Percentiles rank a stretch among this genome's conserved stretches.
Evolutionary conservation across 306 rosid species (phyloP).

Genomic region (Hippophae rhamnoides): DNA sequence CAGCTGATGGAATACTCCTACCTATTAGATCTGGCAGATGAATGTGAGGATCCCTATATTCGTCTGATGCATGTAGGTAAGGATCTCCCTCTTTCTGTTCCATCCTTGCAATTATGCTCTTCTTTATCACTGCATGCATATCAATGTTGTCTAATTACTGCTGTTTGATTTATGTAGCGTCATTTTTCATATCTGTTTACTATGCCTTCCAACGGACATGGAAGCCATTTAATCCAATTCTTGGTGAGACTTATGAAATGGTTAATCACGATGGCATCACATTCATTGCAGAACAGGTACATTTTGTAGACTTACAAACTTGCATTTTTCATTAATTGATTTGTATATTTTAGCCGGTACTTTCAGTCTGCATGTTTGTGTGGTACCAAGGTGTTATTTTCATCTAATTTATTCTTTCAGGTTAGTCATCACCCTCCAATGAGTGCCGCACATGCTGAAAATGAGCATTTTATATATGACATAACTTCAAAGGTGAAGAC

Average conservation of each 20-base stretch:
- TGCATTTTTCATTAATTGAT: background rate
- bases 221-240: constrained; percentile 97
- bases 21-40: constrained; percentile 73
- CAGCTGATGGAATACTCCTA: constrained; percentile 92
- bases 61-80: constrained; percentile 66
- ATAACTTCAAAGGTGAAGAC: constrained; percentile 90
- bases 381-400: background rate
- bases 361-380: background rate
- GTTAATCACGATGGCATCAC: constrained; percentile 59
- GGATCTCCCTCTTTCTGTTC: constrained; percentile 4
- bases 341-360: too few species aligned
- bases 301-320: constrained; percentile 9
- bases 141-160: background rate
- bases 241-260: constrained; percentile 92
- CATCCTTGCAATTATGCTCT: too few species aligned
- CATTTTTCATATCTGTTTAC: constrained; percentile 93
- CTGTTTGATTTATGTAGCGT: constrained; percentile 38
- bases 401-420: constrained; percentile 27
- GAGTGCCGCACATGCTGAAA: constrained; percentile 93
- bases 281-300: constrained; percentile 88
- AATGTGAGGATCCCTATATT: constrained; percentile 79
- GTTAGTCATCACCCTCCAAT: constrained; percentile 96
- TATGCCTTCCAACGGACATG: constrained; percentile 88
- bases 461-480: constrained; percentile 76
- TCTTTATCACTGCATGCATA: constrained; percentile 4